Conservation (phyloP, 805 yeast species). For the Sungouiella thailandica region DNA sequence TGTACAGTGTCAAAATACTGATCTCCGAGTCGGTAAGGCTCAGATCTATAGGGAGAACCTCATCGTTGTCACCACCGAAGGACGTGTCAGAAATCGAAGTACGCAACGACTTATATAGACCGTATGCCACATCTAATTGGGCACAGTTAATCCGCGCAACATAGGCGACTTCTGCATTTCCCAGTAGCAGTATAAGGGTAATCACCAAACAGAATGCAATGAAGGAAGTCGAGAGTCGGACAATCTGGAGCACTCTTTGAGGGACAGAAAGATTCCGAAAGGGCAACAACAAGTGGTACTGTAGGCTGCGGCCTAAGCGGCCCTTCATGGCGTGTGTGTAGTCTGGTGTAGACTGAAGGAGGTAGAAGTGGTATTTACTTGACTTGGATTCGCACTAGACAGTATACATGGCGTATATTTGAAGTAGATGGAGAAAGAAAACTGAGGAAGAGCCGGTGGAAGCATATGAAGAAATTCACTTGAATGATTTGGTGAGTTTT, state of each 20-base stretch:
- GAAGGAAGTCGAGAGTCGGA: constrained; percentile 20
- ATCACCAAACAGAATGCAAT: constrained; percentile 5
- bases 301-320: no score
- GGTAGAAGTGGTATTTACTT: no score
- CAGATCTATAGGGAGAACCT: constrained; percentile 21
- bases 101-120: constrained; percentile 39
- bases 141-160: constrained; percentile 43
- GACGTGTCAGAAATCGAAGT: constrained; percentile 15
- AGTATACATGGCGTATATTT: no score
- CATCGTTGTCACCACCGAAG: constrained; percentile 10
- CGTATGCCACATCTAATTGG: constrained; percentile 49
- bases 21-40: constrained; percentile 48
- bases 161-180: constrained; percentile 11
- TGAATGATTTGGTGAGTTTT: no score
- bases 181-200: constrained; percentile 3
- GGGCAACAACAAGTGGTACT: constrained; percentile 7
- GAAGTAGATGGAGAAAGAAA: no score
- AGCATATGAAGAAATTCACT: no score
- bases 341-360: no score
- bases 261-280: constrained; percentile 22
- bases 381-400: no score
- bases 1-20: constrained; percentile 39
- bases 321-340: no score
- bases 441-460: no score
- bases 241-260: constrained; percentile 21